Evolutionary conservation across 768 basidiomycete species (phyloP), one percentile per base, ranked within the genome.

Genomic region (Roridomyces roridus): DNA sequence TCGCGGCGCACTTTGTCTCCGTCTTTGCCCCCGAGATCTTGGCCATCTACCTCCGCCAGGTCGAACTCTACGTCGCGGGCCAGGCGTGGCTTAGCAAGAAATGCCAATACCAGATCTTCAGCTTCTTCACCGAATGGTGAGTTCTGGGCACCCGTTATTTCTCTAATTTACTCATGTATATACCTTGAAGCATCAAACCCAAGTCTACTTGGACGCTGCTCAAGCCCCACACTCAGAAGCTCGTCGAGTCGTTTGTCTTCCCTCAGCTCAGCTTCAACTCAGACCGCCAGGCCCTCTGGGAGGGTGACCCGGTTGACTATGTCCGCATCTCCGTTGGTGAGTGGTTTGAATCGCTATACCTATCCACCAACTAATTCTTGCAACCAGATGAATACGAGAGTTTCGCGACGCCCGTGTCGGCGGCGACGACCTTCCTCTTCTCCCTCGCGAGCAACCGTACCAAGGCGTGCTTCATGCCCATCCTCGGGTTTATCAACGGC

Each of bases 191-290:
- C 64, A 85, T 96, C 64, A 96, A 96, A 74, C 94, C 94, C 14
- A 94, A 92, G 67, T 84, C 91, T n/a, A 96, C 92, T 5, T 96
- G 94, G 93, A 74, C 79, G 4, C 80, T 92, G 34, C 82, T 96
- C 68, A 94, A 94, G 71, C 93, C 93, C 20, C 94, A 93, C 65
- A 84, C 90, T 34, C 80, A 91, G 67, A 84, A 74, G 3, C 82
- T 96, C 5, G 83, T 95, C n/a, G 85, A 88, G 9, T 80, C 78
- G 34, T 94, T 94, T 64, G 86, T 90, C 18, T 96, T 94, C 80
- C 92, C 94, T 26, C 89, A 92, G 66, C 81, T 96, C 24, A 89
- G 85, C 20, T 94, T 95, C 76, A 89, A 85, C 23, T 73, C 85
- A 12, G 71, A 80, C 2, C 85, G 86, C 65, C 78, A 85, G 64